Conservation (phyloP, 2,329 filamentous ascomycete species). For the Fusarium pseudograminearum region DNA sequence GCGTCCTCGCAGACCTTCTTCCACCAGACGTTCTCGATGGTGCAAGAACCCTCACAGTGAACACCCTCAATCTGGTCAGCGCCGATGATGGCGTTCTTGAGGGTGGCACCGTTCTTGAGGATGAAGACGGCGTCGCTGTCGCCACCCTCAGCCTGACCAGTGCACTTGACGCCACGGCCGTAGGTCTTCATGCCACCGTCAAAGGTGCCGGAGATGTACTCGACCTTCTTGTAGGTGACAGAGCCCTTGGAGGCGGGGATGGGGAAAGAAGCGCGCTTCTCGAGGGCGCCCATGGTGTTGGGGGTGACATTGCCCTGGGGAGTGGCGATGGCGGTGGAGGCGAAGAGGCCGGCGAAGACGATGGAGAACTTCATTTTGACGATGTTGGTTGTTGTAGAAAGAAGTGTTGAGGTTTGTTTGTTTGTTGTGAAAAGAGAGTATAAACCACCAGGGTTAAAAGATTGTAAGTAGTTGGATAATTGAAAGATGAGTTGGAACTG, state of each 20-base stretch:
- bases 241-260: conserved; percentile 45
- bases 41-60: conserved; percentile 43
- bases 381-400: not conserved
- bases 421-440: conserved; percentile 32
- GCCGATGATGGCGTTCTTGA: conserved; percentile 43
- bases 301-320: conserved; percentile 44
- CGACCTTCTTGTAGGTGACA: conserved; percentile 41
- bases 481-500: conserved; percentile 25
- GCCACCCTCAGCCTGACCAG: conserved; percentile 33
- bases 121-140: conserved; percentile 40
- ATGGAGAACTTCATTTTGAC: conserved; percentile 46
- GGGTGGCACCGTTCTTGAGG: conserved; percentile 42
- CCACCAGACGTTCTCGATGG: conserved; percentile 45
- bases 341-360: conserved; percentile 40
- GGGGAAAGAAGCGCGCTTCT: conserved; percentile 43
- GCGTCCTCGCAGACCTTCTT: conserved; percentile 45
- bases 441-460: conserved; percentile 45
- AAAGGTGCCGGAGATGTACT: conserved; percentile 33
- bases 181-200: conserved; percentile 44
- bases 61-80: conserved; percentile 42
- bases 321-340: conserved; percentile 36
- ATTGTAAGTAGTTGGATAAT: conserved; percentile 32
- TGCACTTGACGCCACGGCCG: conserved; percentile 42
- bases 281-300: conserved; percentile 45
- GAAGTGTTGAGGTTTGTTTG: conserved; percentile 6